Evolutionary conservation across 352 stramenopile species (phyloP), one percentile per base, ranked within the genome.

Genomic region (Globisporangium viniferum): DNA sequence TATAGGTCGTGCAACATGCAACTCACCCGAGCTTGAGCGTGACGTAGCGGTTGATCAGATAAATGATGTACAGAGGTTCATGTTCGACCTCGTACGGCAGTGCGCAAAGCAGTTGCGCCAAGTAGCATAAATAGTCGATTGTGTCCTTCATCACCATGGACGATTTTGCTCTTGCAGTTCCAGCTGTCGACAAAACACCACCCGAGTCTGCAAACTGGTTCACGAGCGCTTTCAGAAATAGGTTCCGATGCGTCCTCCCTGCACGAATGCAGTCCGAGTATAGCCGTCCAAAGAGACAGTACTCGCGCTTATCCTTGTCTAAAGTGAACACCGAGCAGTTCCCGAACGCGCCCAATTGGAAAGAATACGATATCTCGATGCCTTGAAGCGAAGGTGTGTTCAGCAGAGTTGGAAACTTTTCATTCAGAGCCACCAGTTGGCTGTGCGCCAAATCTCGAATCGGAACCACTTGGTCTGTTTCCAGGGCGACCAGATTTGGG

Each of bases 51-150:
- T 94, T 94, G 73, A 95, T 91, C 63, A 80, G 77, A 79, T 95
- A 94, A 77, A 96, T 93, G 78, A 96, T 74, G 68, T 88, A 90
- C 24, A 96, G 75, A 53, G 86, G 89, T 48, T 96, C 88, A 44
- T 96, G 84, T 35, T 95, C 86, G 39, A 92, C 69, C 27, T 92
- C 84, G 60, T 90, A 96, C 33, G 89, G 88, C 46, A 96, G 72
- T 10, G 81, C 75, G 9, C 82, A 75, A 22, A 96, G 63, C 9
- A 96, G 68, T 56, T 91, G 74, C 8, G 85, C 74, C 33, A 95
- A 27, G 70, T 93, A 96, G 67, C 70, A 84, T 64, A 94, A 75
- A 78, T 93, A 95, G 46, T 91, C 81, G 44, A 94, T 66, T 8
- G 59, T 79, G 18, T 68, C 46, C 24, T 74, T 65, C 6, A 62